Conservation (phyloP, 2,329 filamentous ascomycete species). For the Ascocoryne sarcoides region DNA sequence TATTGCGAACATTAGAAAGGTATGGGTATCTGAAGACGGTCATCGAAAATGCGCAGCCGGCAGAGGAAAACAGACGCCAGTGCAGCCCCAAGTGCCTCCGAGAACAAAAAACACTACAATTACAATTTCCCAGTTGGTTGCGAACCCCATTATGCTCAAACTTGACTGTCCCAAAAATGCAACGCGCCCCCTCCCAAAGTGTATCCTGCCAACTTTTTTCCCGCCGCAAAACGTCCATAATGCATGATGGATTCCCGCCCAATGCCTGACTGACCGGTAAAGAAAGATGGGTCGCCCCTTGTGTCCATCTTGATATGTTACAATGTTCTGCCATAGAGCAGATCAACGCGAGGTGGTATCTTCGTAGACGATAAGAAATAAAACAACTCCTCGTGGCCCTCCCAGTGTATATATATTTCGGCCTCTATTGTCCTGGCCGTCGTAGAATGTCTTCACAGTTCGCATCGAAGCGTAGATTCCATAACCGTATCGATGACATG, state of each 20-base stretch:
- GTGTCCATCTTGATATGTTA: neutral
- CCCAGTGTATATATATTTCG: neutral
- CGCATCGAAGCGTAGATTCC: slow-evolving; percentile 89
- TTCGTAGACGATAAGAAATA: neutral
- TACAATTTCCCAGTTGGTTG: slow-evolving; percentile 1
- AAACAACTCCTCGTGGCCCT: neutral
- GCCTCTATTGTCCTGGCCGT: slow-evolving; percentile 36
- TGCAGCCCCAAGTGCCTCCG: slow-evolving; percentile 1
- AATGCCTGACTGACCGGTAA: slow-evolving; percentile 3
- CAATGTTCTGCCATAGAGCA: neutral
- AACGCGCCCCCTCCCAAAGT: too few species aligned
- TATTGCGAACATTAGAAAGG: too few species aligned
- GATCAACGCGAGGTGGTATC: neutral
- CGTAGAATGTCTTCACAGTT: slow-evolving; percentile 87
- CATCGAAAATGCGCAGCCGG: neutral
- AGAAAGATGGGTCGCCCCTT: neutral
- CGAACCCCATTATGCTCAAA: neutral
- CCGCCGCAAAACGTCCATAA: slow-evolving; percentile 3
- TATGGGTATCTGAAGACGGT: too few species aligned
- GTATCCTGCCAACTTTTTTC: slow-evolving; percentile 5
- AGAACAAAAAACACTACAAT: slow-evolving; percentile 3
- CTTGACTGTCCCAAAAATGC: slow-evolving; percentile 1
- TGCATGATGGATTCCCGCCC: slow-evolving; percentile 4
- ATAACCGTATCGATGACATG: slow-evolving; percentile 58
- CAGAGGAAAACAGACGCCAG: slow-evolving; percentile 1